Percentiles rank a stretch among this genome's conserved stretches.
Evolutionary conservation across 2,329 filamentous ascomycete genomes (phyloP).

Genomic region (Xenosphaeropsis pyriputrescens): DNA sequence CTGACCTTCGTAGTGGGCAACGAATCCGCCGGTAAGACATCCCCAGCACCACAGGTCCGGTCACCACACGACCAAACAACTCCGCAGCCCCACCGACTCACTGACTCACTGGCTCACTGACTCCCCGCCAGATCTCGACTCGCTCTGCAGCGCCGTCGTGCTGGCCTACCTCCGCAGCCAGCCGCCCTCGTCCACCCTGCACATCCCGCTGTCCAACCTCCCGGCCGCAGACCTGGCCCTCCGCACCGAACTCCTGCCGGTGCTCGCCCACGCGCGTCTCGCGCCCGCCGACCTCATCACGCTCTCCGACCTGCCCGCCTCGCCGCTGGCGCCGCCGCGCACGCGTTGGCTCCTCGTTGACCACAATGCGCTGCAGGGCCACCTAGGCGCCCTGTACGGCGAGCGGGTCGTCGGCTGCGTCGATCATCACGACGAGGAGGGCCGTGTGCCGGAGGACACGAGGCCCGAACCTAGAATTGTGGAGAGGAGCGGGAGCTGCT

Average conservation of each 20-base stretch:
- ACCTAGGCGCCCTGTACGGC: slow-evolving; percentile 36
- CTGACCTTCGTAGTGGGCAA: slow-evolving; percentile 52
- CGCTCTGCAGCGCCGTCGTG: slow-evolving; percentile 58
- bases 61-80: not conserved
- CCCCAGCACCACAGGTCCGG: not conserved
- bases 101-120: slow-evolving; percentile 1
- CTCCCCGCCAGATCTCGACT: slow-evolving; percentile 53
- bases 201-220: slow-evolving; percentile 63
- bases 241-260: slow-evolving; percentile 57
- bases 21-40: slow-evolving; percentile 43
- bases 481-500: slow-evolving; percentile 56
- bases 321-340: slow-evolving; percentile 31
- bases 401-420: slow-evolving; percentile 47
- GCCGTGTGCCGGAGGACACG: slow-evolving; percentile 28
- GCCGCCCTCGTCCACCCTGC: slow-evolving; percentile 26
- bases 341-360: slow-evolving; percentile 65
- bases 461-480: slow-evolving; percentile 43
- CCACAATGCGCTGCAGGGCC: slow-evolving; percentile 59
- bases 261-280: slow-evolving; percentile 46
- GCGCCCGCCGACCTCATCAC: slow-evolving; percentile 49
- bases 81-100: not conserved
- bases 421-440: slow-evolving; percentile 70
- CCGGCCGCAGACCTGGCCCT: slow-evolving; percentile 50
- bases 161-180: slow-evolving; percentile 53
- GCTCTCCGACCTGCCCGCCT: slow-evolving; percentile 34